Percentiles rank a stretch among this genome's conserved stretches.
These are phyloP conservation scores for Lentinula sp. DNA, from an alignment of 768 basidiomycete genomes.

Conservation along the genomic window DNA sequence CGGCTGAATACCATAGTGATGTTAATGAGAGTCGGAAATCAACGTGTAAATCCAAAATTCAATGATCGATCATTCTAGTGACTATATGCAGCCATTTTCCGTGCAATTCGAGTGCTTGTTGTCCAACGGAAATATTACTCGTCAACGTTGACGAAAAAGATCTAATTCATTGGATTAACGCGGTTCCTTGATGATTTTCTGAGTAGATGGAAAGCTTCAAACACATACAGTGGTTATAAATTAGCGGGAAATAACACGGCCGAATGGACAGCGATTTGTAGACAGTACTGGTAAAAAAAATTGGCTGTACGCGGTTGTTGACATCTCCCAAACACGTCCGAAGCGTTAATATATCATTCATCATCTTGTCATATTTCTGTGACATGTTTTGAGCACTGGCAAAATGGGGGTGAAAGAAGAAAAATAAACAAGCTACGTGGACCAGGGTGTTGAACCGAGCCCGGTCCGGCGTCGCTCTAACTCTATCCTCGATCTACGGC, in stretches of 20 bases:
- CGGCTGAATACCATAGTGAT: not conserved
- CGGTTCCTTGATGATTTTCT: not conserved
- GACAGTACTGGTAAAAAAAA: not conserved
- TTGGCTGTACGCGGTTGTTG: not conserved
- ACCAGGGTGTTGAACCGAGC: not conserved
- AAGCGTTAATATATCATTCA: not conserved
- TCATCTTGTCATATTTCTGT: not conserved
- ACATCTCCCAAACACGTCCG: not conserved
- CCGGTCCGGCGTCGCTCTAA: too few relatives aligned
- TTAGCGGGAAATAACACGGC: not conserved
- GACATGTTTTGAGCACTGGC: not conserved
- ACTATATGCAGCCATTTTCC: too few relatives aligned
- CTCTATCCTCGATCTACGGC: too few relatives aligned
- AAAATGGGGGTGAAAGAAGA: not conserved
- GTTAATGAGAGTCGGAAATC: not conserved
- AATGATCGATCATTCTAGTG: too few relatives aligned
- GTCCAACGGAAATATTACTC: not conserved
- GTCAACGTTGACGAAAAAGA: not conserved
- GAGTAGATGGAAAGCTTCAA: not conserved
- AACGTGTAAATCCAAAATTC: too few relatives aligned
- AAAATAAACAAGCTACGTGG: not conserved
- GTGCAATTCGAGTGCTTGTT: not conserved
- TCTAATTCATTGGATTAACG: not conserved
- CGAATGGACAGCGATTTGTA: not conserved
- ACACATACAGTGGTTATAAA: not conserved